Percentiles rank a stretch among this genome's conserved stretches.
phyloP scores from a whole-genome alignment of 129 eudicot genomes.

The Flaveria linearis region DNA sequence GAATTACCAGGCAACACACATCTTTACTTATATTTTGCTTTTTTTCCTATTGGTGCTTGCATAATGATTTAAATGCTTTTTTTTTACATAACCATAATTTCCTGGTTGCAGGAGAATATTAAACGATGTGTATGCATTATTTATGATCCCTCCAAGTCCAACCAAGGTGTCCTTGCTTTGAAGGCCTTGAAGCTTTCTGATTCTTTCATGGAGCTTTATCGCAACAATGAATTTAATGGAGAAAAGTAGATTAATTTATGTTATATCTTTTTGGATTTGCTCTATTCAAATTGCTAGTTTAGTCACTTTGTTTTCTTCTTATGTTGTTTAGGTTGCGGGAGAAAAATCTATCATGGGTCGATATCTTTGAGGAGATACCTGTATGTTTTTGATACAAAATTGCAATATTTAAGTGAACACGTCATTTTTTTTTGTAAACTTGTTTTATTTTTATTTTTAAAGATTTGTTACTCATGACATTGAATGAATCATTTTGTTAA shows the following conservation, averaged over 20 bases:
- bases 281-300: background rate
- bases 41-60: conserved; percentile 5
- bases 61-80: background rate
- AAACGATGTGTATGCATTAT: conserved; percentile 97
- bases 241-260: conserved; percentile 67
- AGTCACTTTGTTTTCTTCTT: background rate
- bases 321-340: conserved; percentile 75
- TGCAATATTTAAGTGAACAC: background rate
- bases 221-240: conserved; percentile 78
- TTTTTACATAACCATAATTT: background rate
- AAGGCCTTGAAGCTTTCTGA: conserved; percentile 98
- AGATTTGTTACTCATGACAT: background rate
- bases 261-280: background rate
- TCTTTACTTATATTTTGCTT: background rate
- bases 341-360: conserved; percentile 96
- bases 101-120: conserved; percentile 79
- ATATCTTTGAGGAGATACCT: conserved; percentile 98
- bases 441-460: background rate
- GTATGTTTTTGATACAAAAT: conserved; percentile 50
- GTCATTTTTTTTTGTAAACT: background rate
- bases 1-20: conserved; percentile 81
- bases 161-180: conserved; percentile 90
- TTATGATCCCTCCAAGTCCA: conserved; percentile 95
- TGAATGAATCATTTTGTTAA: background rate
- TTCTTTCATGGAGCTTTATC: conserved; percentile 97